Base-by-base conservation (phyloP, 1,284 basidiomycete genomes). In the Cryptococcus deneoformans region DNA sequence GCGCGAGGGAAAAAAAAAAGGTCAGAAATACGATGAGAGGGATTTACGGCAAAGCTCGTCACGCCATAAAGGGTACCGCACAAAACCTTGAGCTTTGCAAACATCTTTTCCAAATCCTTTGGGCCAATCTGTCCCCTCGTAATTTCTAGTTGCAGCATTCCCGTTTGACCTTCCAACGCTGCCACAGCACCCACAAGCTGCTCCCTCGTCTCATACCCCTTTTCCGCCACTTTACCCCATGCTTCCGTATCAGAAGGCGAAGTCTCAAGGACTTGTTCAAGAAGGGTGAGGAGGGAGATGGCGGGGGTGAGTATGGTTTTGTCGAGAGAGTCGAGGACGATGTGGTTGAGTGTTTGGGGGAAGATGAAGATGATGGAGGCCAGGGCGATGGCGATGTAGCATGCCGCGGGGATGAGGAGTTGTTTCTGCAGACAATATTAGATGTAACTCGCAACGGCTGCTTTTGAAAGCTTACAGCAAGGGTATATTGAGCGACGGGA, bases 291-390 rank as follows among this genome's bases (percentile, higher is more conserved):
- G 0, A 77, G 58, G 3, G 58, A 53, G 5, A 72, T 66, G 16
- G 69, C 65, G 1, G 76, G 73, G 1, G 49, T 55, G 35, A 79
- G 64, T 34, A 72, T 63, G 14, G 62, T 62, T 39, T 72, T 62
- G 56, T 71, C 63, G 1, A 76, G 59, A 3, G 57, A 59, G 44
- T 61, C 64, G 5, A 73, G 65, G 53, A 74, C 56, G 43, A 73
- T 75, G 61, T 86, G 85, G 57, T 85, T 86, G 57, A 89, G 76
- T 7, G 85, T 85, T 72, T 88, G 83, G 0, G 89, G 89, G 69
- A 90, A 91, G 58, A 90, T 79, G 39, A 90, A 67, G 14, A 86
- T 61, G 34, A 85, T 81, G 20, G 81, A 75, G 4, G 80, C 79
- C 29, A 87, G 55, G 0, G 83, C 86, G 46, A 87, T 82, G 1